Base-by-base conservation (phyloP, 306 rosid species). In the Abrus precatorius region DNA sequence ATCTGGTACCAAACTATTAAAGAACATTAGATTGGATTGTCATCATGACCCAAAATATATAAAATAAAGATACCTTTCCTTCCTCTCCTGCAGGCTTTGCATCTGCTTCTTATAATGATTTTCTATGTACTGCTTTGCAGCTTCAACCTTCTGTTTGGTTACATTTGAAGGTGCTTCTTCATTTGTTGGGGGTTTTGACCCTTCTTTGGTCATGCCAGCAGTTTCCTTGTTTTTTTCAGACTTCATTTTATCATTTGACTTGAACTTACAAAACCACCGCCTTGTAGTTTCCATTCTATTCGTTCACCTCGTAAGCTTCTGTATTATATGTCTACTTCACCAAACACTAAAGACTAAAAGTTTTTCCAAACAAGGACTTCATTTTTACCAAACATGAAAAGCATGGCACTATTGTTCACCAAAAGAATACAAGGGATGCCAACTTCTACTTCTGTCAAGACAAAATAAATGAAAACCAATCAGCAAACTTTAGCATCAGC, bases 51-150 rank as follows among this genome's bases (percentile, higher is more conserved):
- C 6, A 70, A 79, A 74, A 43, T 60, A 28, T 77, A 87, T 52
- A 36, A 63, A 33, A 13, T 41, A 11, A 38, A 75, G 12, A 65
- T 86, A 90, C 98, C 98, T 91, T 88, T 93, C 97, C 78, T 90
- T 93, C 87, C 98, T 86, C 45, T 93, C 98, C 82, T 93, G 92
- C 84, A 91, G 84, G 74, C 87, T 86, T 83, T 91, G 90, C 98
- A 88, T 91, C 66, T 91, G 98, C 47, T 89, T 68, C 88, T 90
- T 91, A 79, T 93, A 93, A 82, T 93, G 97, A 82, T 88, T 93
- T 80, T 93, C 98, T 13, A 93, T 91, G 67, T 91, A 93, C 81
- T 93, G 97, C 89, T 93, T 93, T 0, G 98, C 98, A 11, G 94
- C 98, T 49, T 83, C 98, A 28, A 86, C 98, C 84, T 78, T 93